These are phyloP conservation scores for Hericium coralloides DNA, from an alignment of 768 basidiomycete genomes.

Conservation along the genomic window DNA sequence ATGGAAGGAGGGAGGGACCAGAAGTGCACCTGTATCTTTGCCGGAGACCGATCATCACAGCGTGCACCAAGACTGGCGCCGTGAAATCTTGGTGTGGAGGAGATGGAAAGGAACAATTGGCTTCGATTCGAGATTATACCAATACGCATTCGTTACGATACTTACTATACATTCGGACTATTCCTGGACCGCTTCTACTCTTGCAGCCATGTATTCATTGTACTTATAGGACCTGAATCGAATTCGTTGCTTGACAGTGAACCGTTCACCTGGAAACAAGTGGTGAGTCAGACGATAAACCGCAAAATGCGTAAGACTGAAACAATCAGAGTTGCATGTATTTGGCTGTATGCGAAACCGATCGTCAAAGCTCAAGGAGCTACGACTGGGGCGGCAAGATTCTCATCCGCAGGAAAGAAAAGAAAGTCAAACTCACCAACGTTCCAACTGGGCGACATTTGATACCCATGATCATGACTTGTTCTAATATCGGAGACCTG, in stretches of 20 bases:
- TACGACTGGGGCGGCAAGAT: constrained; percentile 3
- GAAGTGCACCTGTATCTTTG: too few species aligned
- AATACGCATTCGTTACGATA: background rate
- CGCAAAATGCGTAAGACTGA: background rate
- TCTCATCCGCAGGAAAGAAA: background rate
- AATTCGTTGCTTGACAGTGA: background rate
- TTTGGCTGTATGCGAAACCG: constrained; percentile 4
- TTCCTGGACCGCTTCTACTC: background rate
- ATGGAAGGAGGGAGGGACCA: too few species aligned
- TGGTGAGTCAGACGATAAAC: background rate
- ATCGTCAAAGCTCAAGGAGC: constrained; percentile 1
- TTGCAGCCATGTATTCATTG: background rate
- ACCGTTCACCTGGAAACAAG: background rate
- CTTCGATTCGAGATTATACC: background rate
- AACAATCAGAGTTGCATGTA: constrained; percentile 5
- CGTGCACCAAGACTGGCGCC: too few species aligned
- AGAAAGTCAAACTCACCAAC: background rate
- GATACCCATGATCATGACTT: background rate
- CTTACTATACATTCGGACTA: background rate
- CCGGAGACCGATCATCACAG: too few species aligned
- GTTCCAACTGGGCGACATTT: too few species aligned
- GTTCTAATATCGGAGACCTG: background rate
- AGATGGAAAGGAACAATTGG: too few species aligned
- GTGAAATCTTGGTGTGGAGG: too few species aligned
- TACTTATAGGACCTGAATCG: background rate